phyloP scores from a whole-genome alignment of 176 grass and related monocot species.

The Echinochloa phyllopogon region DNA sequence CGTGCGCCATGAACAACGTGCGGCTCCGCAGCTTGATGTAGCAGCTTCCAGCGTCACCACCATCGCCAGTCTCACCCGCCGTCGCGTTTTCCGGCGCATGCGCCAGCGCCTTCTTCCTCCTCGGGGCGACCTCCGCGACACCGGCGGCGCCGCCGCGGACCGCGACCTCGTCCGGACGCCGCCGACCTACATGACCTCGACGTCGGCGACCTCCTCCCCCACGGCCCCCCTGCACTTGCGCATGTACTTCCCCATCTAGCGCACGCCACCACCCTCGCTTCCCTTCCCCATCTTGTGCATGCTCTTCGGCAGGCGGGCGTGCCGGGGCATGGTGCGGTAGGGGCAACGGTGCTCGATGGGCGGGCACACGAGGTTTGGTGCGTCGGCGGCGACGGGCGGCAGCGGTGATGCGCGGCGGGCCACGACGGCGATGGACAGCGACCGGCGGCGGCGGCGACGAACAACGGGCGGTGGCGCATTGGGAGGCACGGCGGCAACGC shows the following conservation, averaged over 20 bases:
- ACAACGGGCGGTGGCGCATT: too few species aligned
- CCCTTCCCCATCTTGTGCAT: too few species aligned
- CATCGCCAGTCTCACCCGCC: neutral
- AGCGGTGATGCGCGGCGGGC: too few species aligned
- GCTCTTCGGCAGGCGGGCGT: too few species aligned
- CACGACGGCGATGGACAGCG: too few species aligned
- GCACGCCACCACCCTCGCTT: constrained; percentile 16
- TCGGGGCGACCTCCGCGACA: constrained; percentile 8
- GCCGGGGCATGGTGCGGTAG: too few species aligned
- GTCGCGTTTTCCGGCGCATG: neutral
- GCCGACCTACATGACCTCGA: constrained; percentile 72
- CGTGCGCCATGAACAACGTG: constrained; percentile 59
- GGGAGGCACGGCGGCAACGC: too few species aligned
- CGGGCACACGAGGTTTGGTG: too few species aligned
- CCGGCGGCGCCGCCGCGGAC: constrained; percentile 24
- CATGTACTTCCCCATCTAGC: constrained; percentile 76
- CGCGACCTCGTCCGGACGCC: constrained; percentile 73
- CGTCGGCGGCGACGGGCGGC: too few species aligned
- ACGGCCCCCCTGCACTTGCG: constrained; percentile 59
- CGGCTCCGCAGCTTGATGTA: constrained; percentile 81
- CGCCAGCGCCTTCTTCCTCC: constrained; percentile 43
- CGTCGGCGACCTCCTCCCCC: constrained; percentile 54
- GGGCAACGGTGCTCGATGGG: too few species aligned
- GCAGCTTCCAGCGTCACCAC: constrained; percentile 29
- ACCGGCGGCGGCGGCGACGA: too few species aligned